Evolutionary conservation across 2,329 filamentous ascomycete species (phyloP), one percentile per base, ranked within the genome.

Genomic region (Biscogniauxia mediterranea): DNA sequence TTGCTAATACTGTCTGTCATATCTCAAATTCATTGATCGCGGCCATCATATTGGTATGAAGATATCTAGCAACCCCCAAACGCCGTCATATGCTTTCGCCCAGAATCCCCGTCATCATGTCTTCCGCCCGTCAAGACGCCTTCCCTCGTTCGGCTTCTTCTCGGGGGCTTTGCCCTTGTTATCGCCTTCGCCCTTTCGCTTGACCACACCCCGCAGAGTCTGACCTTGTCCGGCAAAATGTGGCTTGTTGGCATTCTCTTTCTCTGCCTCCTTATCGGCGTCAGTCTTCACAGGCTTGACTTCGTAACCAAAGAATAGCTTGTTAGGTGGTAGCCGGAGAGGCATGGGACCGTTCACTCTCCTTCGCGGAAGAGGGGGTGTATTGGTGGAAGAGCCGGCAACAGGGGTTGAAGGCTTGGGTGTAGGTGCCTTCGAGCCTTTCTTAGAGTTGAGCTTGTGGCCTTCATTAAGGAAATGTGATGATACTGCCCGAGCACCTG

Each of bases 261-360:
- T 83, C 61, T 89, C 87, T 62, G 88, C 82, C 56, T 87, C 85
- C 73, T 87, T 88, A 61, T 92, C 87, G 42, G 86, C 89, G 60
- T 89, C 87, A 8, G 91, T 91, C 80, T 92, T 93, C 51, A 96
- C 82, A 0, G 94, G 94, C 75, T 90, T 96, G 73, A 97, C 85
- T 71, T 96, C 90, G 71, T 98, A 99, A 2, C 95, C 95, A 66
- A 99, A 96, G 81, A 99, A 99, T 4, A 99, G 82, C 77, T 97
- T 96, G 70, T 95, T 95, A 0, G 91, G 89, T 0, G 92, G 85
- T 56, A 99, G 76, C 26, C 95, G 85, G 7, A 99, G 83, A 3
- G 94, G 93, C 73, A 95, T 91, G 0, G 94, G 93, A 0, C 93
- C 93, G 66, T 94, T 93, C 15, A 83, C 87, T 63, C 85, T 76